Evolutionary conservation across 2,329 filamentous ascomycete genomes (phyloP), one percentile per base, ranked within the genome.

Genomic region (Fusarium redolens): DNA sequence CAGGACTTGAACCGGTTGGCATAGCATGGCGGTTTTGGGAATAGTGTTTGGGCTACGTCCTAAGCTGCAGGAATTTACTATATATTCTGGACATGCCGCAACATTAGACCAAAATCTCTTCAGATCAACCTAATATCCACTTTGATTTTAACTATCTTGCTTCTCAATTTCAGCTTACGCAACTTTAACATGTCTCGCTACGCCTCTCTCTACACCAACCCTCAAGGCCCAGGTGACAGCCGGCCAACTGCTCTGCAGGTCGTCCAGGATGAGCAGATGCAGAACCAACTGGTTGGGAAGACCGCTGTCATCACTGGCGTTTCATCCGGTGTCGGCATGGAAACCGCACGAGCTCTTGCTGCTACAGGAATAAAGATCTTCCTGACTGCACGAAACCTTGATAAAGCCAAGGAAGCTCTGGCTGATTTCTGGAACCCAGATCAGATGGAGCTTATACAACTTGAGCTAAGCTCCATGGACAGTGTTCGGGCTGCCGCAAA

Each of bases 331-430:
- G 77, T 87, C 28, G 85, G 85, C 12, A 73, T 84, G 31, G 84
- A 86, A 66, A 86, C 84, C 7, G 81, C 79, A 8, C 79, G 81
- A 20, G 85, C 85, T 9, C 78, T 88, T 8, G 75, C 80, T 28
- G 73, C 81, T 13, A 85, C 86, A 6, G 76, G 78, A 33, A 65
- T 72, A 5, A 77, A 52, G 12, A 56, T 78, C 17, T 78, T 71
- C 33, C 57, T 77, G 11, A 72, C 73, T 13, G 75, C 65, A 18
- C 71, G 77, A 6, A 58, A 72, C 43, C 45, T 77, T 25, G 44
- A 60, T 12, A 77, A 77, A 37, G 76, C 68, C 35, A 38, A 66
- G 14, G 47, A 52, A 11, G 72, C 72, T 17, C 56, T 65, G 7
- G 54, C 25, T 15, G 38, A 37, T 6, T 50, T 76, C 43, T 66